phyloP scores from a whole-genome alignment of 768 basidiomycete genomes.

The Tylopilus sp. region DNA sequence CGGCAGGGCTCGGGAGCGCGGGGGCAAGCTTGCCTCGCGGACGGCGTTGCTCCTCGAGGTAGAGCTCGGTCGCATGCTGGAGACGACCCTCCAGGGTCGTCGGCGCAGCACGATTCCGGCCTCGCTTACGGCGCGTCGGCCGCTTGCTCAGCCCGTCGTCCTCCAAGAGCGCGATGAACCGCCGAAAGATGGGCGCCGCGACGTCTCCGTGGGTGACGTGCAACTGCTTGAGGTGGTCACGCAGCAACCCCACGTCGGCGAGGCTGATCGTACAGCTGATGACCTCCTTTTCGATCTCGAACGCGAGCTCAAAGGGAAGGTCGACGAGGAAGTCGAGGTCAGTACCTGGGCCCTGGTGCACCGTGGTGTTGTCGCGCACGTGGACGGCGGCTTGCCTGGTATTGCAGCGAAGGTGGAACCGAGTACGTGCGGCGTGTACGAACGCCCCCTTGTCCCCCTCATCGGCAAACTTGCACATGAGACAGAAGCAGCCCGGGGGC shows the following conservation, averaged over 20 bases:
- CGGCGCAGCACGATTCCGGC: background rate
- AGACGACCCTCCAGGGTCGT: conserved; percentile 17
- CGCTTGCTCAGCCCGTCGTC: conserved; percentile 2
- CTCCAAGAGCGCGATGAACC: conserved; percentile 19
- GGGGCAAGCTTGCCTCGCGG: conserved; percentile 26
- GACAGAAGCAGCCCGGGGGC: conserved; percentile 28
- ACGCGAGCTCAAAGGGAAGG: conserved; percentile 35
- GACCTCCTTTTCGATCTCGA: conserved; percentile 39
- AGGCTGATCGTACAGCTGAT: conserved; percentile 25
- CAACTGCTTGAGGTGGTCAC: conserved; percentile 17
- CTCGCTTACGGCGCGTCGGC: background rate
- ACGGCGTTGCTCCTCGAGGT: conserved; percentile 22
- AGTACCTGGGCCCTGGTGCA: background rate
- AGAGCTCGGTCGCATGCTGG: conserved; percentile 13
- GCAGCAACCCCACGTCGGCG: conserved; percentile 22
- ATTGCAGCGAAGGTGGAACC: conserved; percentile 20
- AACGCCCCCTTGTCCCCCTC: conserved; percentile 29
- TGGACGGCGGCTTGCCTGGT: conserved; percentile 5
- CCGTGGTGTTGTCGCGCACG: conserved; percentile 17
- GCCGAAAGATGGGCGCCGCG: conserved; percentile 23
- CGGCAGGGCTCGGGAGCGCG: conserved; percentile 12
- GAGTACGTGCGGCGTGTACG: conserved; percentile 17
- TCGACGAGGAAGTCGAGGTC: conserved; percentile 24
- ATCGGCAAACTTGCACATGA: conserved; percentile 29
- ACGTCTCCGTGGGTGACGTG: conserved; percentile 9